phyloP scores from a whole-genome alignment of 345 rosid genomes.

The Aethionema arabicum region DNA sequence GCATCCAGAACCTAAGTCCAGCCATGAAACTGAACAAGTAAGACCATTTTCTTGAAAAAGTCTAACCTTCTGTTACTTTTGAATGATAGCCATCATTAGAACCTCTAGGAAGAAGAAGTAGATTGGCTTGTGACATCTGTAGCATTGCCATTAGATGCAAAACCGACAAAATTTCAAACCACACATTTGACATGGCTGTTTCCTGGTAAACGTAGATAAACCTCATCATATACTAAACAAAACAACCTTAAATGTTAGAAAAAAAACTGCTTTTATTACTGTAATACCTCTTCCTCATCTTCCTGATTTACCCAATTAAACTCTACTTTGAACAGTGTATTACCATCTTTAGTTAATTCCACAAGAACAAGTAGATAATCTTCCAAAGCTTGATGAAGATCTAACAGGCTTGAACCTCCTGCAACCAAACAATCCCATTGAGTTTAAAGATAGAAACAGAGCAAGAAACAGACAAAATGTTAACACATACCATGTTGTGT shows the following conservation, averaged over 20 bases:
- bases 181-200: slow-evolving; percentile 77
- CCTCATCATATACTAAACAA: neutral
- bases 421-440: slow-evolving; percentile 33
- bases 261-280: slow-evolving; percentile 12
- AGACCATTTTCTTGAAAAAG: slow-evolving; percentile 27
- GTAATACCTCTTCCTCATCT: slow-evolving; percentile 81
- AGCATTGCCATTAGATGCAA: slow-evolving; percentile 98
- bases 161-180: slow-evolving; percentile 96
- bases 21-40: slow-evolving; percentile 1
- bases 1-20: no score
- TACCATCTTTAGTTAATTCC: slow-evolving; percentile 89
- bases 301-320: slow-evolving; percentile 96
- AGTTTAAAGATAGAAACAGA: slow-evolving; percentile 15
- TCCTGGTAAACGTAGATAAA: slow-evolving; percentile 55
- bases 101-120: slow-evolving; percentile 89
- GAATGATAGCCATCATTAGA: slow-evolving; percentile 75
- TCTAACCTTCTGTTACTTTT: slow-evolving; percentile 90
- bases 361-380: slow-evolving; percentile 94
- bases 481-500: slow-evolving; percentile 80
- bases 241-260: neutral
- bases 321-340: slow-evolving; percentile 51
- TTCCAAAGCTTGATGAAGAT: slow-evolving; percentile 95
- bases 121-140: slow-evolving; percentile 80
- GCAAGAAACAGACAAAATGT: slow-evolving; percentile 11
- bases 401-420: slow-evolving; percentile 92